phyloP scores from a whole-genome alignment of 2,329 filamentous ascomycete genomes.

The Claviceps maximensis region DNA sequence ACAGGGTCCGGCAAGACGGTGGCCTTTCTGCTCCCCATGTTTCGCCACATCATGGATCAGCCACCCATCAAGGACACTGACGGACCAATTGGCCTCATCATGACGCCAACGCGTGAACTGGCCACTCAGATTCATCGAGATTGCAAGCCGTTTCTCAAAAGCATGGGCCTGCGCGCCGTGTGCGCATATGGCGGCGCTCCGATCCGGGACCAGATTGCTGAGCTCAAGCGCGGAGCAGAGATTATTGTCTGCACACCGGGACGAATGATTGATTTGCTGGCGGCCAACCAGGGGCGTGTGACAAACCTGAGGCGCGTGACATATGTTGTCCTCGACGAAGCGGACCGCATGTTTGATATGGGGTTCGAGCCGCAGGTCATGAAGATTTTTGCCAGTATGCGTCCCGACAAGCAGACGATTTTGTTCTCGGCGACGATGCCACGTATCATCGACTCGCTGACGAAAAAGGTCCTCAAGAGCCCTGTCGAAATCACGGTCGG shows the following conservation, averaged over 20 bases:
- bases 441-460: constrained; percentile 78
- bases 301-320: constrained; percentile 82
- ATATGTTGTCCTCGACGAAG: constrained; percentile 92
- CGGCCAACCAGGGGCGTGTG: constrained; percentile 86
- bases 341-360: constrained; percentile 99
- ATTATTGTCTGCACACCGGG: constrained; percentile 93
- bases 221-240: constrained; percentile 87
- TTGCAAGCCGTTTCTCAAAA: constrained; percentile 86
- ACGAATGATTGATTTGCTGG: constrained; percentile 87
- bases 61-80: constrained; percentile 68
- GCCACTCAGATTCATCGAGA: constrained; percentile 90
- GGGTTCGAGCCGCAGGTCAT: constrained; percentile 97
- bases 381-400: constrained; percentile 86
- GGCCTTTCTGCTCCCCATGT: constrained; percentile 92
- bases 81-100: constrained; percentile 75
- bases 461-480: constrained; percentile 73
- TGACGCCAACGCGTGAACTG: constrained; percentile 89
- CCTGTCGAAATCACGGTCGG: constrained; percentile 89
- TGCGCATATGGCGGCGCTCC: constrained; percentile 92
- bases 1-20: constrained; percentile 97
- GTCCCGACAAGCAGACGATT: constrained; percentile 85
- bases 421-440: constrained; percentile 96
- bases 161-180: constrained; percentile 70
- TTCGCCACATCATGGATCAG: constrained; percentile 94
- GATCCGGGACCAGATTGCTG: constrained; percentile 94